Conservation (phyloP, 495 filamentous ascomycete species). For the Pseudevernia furfuracea region DNA sequence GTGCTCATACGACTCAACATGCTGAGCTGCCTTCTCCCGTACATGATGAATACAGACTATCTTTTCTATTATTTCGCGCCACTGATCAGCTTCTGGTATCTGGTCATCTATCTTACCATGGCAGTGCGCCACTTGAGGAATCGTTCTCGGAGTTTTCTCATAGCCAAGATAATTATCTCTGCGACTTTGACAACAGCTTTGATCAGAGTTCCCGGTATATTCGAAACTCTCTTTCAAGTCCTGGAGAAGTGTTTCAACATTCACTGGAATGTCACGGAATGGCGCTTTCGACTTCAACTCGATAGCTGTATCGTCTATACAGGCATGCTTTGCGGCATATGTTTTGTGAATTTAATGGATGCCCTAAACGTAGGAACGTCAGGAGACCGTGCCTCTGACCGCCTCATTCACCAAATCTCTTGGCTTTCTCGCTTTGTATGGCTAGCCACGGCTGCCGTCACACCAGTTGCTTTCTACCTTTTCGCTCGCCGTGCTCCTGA, state of each 20-base stretch:
- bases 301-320: conserved; percentile 46
- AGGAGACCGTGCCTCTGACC: neutral
- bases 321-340: conserved; percentile 44
- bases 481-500: conserved; percentile 28
- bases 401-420: conserved; percentile 22
- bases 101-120: conserved; percentile 47
- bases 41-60: conserved; percentile 51
- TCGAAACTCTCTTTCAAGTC: conserved; percentile 37
- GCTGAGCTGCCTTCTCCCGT: conserved; percentile 45
- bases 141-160: conserved; percentile 34
- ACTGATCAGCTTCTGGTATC: conserved; percentile 53
- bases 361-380: conserved; percentile 13
- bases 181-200: conserved; percentile 37
- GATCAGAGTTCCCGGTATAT: conserved; percentile 35
- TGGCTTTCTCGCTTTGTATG: conserved; percentile 19
- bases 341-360: conserved; percentile 29
- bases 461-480: conserved; percentile 31
- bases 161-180: conserved; percentile 43
- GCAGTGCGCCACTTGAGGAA: conserved; percentile 36
- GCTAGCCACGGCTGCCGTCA: conserved; percentile 23
- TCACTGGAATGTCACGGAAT: conserved; percentile 39
- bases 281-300: conserved; percentile 39
- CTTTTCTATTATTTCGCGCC: conserved; percentile 54
- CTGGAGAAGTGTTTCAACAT: conserved; percentile 35
- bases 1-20: conserved; percentile 52